Percentiles rank a stretch among this genome's conserved stretches.
Evolutionary conservation across 2,329 filamentous ascomycete species (phyloP).

Genomic region (Aureobasidium vineae): DNA sequence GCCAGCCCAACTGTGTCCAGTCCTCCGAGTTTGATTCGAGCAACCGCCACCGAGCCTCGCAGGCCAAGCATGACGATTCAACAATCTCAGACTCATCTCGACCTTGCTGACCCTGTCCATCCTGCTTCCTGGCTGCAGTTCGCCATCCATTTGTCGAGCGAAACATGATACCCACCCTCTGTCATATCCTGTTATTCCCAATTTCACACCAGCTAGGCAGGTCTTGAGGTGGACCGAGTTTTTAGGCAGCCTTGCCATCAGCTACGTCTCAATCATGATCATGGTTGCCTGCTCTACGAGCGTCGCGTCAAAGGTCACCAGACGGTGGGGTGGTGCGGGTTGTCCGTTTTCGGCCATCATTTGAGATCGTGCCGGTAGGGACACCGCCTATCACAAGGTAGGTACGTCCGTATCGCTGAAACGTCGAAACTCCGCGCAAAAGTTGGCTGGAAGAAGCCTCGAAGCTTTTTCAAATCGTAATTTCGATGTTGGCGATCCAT

Average conservation of each 20-base stretch:
- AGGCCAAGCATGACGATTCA: not conserved
- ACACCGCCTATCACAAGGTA: not conserved
- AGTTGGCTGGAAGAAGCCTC: not conserved
- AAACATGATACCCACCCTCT: not conserved
- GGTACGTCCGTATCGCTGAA: conserved; percentile 1
- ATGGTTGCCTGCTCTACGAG: not conserved
- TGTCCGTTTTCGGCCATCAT: conserved; percentile 4
- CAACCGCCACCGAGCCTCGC: not conserved
- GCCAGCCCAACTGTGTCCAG: not conserved
- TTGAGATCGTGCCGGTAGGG: not conserved
- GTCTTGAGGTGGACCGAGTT: conserved; percentile 1
- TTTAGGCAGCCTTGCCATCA: conserved; percentile 19
- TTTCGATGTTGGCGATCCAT: not conserved
- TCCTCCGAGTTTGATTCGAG: not conserved
- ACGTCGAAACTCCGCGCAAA: not conserved
- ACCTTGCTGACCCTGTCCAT: conserved; percentile 8
- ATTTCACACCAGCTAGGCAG: not conserved
- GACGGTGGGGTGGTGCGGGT: not conserved
- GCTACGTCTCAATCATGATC: conserved; percentile 4
- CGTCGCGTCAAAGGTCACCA: conserved; percentile 7
- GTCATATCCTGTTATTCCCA: not conserved
- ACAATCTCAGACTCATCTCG: conserved; percentile 2
- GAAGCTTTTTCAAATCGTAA: not conserved
- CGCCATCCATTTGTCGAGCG: not conserved
- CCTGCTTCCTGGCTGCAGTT: not conserved